Evolutionary conservation across 2,329 filamentous ascomycete species (phyloP).

Genomic region (Alternaria infectoria): DNA sequence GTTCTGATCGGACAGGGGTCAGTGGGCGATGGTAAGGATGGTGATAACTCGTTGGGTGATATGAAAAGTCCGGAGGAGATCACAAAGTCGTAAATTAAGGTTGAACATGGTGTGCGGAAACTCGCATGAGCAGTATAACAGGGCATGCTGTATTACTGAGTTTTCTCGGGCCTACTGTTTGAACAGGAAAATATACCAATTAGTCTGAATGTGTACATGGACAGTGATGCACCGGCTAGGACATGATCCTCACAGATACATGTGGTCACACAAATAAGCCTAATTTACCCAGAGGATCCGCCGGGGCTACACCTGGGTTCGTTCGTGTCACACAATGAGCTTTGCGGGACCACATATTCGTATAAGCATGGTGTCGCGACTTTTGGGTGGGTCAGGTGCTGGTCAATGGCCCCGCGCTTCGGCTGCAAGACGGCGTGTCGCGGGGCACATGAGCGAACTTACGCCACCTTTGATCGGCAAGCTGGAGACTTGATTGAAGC

Average conservation of each 20-base stretch:
- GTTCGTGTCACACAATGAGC: accelerated
- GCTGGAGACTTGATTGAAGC: not conserved
- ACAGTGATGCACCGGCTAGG: not conserved
- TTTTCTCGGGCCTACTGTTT: not conserved
- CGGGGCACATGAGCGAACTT: not conserved
- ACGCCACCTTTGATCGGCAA: not conserved
- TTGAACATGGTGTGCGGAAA: not conserved
- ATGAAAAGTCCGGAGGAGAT: not conserved
- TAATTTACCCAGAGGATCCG: not conserved
- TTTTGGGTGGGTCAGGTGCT: not conserved
- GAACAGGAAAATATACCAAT: not conserved
- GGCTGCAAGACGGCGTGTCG: not conserved
- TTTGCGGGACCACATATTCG: accelerated
- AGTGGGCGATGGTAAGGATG: slow-evolving; percentile 9
- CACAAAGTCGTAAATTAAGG: not conserved
- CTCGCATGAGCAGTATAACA: not conserved
- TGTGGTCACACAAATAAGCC: not conserved
- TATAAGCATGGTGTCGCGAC: not conserved
- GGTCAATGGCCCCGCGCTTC: not conserved
- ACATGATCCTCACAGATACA: not conserved
- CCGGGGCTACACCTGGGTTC: not conserved
- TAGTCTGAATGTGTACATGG: not conserved
- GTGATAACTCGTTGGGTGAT: slow-evolving; percentile 9
- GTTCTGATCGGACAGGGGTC: slow-evolving; percentile 45
- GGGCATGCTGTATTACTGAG: not conserved